Base-by-base conservation (phyloP, 106 monocot genomes). In the Alisma plantagoaquatica region DNA sequence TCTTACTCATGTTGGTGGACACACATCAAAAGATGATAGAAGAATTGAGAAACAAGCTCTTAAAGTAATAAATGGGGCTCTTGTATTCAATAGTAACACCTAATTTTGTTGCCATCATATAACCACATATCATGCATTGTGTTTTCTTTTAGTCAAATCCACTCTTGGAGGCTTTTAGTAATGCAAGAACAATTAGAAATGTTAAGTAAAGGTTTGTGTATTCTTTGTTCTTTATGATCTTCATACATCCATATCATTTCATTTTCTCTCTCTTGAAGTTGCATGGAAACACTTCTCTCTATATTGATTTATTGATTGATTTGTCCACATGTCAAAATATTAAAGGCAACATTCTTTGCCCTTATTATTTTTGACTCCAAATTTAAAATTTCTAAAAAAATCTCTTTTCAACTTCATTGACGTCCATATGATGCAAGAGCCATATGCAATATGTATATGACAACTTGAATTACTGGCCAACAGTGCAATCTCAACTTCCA, bases 371-470 rank as follows among this genome's bases (percentile, higher is more conserved):
- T 17, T 3, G 28, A 23, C 6, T 60, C 28, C 26, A 31, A 1
- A 17, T 27, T 23, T 21, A 51, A 18, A 3, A 33, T 41, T 17
- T 33, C 53, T 14, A 49, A 33, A 31, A 49, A 90, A 86, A 66
- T 86, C 86, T 30, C 82, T 92, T 72, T 85, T 85, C 51, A 92
- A 92, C 53, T 86, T 92, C 66, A 86, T 92, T 17, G 92, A 92
- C 60, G 86, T 92, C 38, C 92, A 92, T n/a, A n/a, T n/a, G n/a
- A n/a, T n/a, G n/a, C n/a, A n/a, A n/a, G n/a, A n/a, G n/a, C n/a
- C n/a, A n/a, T n/a, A n/a, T n/a, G n/a, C n/a, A n/a, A n/a, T n/a
- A n/a, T n/a, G n/a, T n/a, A n/a, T n/a, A n/a, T n/a, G n/a, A n/a
- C n/a, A n/a, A n/a, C n/a, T n/a, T n/a, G n/a, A n/a, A n/a, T n/a